Conservation (phyloP, 768 basidiomycete genomes). For the Amanita rimosa region DNA sequence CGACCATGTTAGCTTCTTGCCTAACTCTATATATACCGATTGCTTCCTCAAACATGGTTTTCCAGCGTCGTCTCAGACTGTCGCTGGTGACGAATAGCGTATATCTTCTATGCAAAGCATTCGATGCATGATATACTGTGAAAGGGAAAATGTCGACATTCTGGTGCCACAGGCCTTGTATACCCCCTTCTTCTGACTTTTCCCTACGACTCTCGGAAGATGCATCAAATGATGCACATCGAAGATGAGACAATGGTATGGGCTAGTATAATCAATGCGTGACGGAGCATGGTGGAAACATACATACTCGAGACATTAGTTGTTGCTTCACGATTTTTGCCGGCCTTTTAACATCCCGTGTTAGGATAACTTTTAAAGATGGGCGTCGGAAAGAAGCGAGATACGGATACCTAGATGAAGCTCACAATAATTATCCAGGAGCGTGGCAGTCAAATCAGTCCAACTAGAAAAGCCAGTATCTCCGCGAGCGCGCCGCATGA, state of each 20-base stretch:
- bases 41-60: constrained; percentile 45
- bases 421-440: constrained; percentile 74
- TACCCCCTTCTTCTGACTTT: constrained; percentile 41
- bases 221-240: constrained; percentile 50
- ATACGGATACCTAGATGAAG: neutral
- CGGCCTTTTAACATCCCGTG: constrained; percentile 44
- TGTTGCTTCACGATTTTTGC: constrained; percentile 37
- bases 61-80: constrained; percentile 49
- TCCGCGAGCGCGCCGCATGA: constrained; percentile 47
- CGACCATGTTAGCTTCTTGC: constrained; percentile 66
- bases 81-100: constrained; percentile 61
- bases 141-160: constrained; percentile 60
- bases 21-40: constrained; percentile 51
- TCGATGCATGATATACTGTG: constrained; percentile 61
- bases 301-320: constrained; percentile 56
- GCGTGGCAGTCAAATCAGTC: constrained; percentile 52
- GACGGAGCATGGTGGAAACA: neutral
- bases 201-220: constrained; percentile 56
- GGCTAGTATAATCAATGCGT: constrained; percentile 36
- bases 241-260: constrained; percentile 70
- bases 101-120: constrained; percentile 46
- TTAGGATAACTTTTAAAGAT: constrained; percentile 43
- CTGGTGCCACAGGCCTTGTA: constrained; percentile 40
- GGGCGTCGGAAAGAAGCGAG: neutral
- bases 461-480: constrained; percentile 65